Conservation (phyloP, 1,139 yeast species). For the Yamadazyma dendronema region DNA sequence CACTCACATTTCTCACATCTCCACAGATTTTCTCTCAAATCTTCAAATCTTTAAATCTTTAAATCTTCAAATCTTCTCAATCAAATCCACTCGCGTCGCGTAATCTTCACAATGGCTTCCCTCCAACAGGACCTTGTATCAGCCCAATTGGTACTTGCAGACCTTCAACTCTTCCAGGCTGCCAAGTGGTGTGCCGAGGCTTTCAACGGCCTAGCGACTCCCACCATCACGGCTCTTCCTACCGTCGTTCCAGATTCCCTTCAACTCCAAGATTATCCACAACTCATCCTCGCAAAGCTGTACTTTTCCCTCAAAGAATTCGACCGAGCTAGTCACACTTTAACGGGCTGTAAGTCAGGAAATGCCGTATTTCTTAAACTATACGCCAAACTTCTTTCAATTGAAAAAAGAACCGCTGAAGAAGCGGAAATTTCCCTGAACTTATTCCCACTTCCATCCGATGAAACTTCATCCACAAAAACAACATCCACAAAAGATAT, state of each 20-base stretch:
- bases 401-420: conserved; percentile 73
- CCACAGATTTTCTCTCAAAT: too few species aligned
- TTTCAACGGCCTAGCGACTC: conserved; percentile 39
- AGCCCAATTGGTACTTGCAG: conserved; percentile 21
- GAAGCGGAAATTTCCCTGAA: conserved; percentile 60
- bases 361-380: conserved; percentile 62
- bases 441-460: conserved; percentile 22
- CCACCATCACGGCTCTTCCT: conserved; percentile 30
- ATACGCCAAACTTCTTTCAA: conserved; percentile 68
- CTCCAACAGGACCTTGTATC: background rate
- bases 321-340: conserved; percentile 66
- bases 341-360: conserved; percentile 53
- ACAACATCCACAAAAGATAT: conserved; percentile 15
- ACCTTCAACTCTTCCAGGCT: conserved; percentile 60
- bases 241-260: conserved; percentile 25
- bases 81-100: background rate
- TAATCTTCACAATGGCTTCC: background rate
- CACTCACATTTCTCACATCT: too few species aligned
- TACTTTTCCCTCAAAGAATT: conserved; percentile 85
- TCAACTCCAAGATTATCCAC: conserved; percentile 31
- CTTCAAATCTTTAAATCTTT: too few species aligned
- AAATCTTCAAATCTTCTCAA: too few species aligned
- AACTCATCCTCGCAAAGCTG: conserved; percentile 60
- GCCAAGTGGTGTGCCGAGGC: conserved; percentile 88
- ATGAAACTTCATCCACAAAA: conserved; percentile 10